phyloP scores from a whole-genome alignment of 1,284 basidiomycete species.

The Fistulinella cinereoalba region DNA sequence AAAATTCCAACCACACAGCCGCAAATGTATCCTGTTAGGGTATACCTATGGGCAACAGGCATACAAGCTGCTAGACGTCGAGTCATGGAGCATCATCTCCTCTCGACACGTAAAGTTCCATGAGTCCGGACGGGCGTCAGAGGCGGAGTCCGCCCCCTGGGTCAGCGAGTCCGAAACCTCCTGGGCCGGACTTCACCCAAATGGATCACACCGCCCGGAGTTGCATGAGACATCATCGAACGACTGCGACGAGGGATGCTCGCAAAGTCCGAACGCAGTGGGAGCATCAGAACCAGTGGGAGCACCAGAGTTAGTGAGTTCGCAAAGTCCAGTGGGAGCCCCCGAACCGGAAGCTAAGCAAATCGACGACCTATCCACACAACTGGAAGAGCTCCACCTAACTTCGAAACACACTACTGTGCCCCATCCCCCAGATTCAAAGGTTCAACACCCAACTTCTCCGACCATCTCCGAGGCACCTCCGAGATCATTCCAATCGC shows the following conservation, averaged over 20 bases:
- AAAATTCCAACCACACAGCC: not conserved
- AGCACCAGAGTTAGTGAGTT: too few species aligned
- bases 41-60: conserved; percentile 6
- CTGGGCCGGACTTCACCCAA: not conserved
- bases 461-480: too few species aligned
- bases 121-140: not conserved
- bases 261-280: too few species aligned
- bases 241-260: not conserved
- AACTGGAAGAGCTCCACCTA: too few species aligned
- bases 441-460: too few species aligned
- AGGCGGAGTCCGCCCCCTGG: not conserved
- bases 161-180: not conserved
- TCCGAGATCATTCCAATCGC: too few species aligned
- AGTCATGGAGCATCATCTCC: not conserved
- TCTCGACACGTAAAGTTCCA: not conserved
- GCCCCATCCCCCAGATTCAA: too few species aligned
- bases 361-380: too few species aligned
- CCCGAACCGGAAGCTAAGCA: too few species aligned
- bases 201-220: not conserved
- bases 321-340: not conserved
- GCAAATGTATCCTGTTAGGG: conserved; percentile 1
- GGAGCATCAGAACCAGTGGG: too few species aligned
- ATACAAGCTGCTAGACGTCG: conserved; percentile 5
- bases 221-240: too few species aligned
- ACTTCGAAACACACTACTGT: too few species aligned